These are phyloP conservation scores for Ustilago shanxiensis DNA, from an alignment of 1,284 basidiomycete genomes.

Conservation along the genomic window DNA sequence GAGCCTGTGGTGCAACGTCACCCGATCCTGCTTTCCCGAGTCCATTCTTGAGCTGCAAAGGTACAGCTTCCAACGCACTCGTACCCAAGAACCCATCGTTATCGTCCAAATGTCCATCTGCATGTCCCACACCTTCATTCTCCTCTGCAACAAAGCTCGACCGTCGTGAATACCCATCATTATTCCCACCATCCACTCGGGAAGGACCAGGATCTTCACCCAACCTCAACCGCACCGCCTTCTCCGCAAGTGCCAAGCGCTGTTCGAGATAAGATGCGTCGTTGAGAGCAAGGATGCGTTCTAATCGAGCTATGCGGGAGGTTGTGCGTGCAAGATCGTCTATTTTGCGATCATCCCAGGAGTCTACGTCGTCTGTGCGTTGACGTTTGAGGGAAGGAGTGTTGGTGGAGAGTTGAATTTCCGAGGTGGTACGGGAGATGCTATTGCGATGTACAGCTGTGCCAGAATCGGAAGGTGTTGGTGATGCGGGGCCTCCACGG, in stretches of 20 bases:
- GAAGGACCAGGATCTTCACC: conserved; percentile 27
- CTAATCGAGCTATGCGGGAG: conserved; percentile 39
- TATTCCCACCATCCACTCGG: conserved; percentile 6
- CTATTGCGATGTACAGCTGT: conserved; percentile 23
- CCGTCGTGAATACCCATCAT: conserved; percentile 20
- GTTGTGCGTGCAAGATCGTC: conserved; percentile 47
- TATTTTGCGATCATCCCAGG: conserved; percentile 49
- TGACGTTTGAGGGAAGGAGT: conserved; percentile 22
- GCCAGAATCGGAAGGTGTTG: conserved; percentile 30
- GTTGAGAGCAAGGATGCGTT: conserved; percentile 44
- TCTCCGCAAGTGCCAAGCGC: conserved; percentile 45
- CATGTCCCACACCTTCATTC: conserved; percentile 37
- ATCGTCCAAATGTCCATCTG: conserved; percentile 47
- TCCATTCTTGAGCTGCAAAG: conserved; percentile 42
- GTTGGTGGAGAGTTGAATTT: conserved; percentile 15
- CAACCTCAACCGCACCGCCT: conserved; percentile 31
- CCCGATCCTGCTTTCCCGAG: conserved; percentile 20
- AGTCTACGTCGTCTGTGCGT: conserved; percentile 24
- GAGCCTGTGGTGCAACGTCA: conserved; percentile 32
- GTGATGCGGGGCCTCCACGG: conserved; percentile 20
- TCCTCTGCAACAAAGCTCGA: conserved; percentile 44
- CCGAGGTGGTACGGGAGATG: conserved; percentile 36
- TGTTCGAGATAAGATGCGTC: conserved; percentile 48
- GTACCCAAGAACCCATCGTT: conserved; percentile 53
- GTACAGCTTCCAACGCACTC: conserved; percentile 46